Percentiles rank a stretch among this genome's conserved stretches.
These are phyloP conservation scores for Monilinia fructigena DNA, from an alignment of 2,329 filamentous ascomycete genomes.

Conservation along the genomic window DNA sequence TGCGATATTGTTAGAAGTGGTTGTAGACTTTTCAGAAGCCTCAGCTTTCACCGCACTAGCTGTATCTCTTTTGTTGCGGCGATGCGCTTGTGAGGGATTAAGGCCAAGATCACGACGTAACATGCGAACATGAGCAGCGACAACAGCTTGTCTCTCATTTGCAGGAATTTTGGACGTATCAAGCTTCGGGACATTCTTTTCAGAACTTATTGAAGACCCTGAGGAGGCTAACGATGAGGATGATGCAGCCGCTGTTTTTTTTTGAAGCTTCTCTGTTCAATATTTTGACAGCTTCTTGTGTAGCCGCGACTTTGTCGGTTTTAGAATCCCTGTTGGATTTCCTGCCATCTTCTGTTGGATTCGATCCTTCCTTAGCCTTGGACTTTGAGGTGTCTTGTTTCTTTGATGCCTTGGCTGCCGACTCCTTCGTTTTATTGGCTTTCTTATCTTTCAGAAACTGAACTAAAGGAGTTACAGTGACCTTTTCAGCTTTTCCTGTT, in stretches of 20 bases:
- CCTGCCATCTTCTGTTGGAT: constrained; percentile 47
- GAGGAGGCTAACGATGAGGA: constrained; percentile 23
- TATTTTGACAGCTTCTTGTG: constrained; percentile 62
- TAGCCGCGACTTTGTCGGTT: constrained; percentile 56
- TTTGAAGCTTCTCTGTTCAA: constrained; percentile 58
- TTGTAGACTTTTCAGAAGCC: constrained; percentile 28
- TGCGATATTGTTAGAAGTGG: constrained; percentile 19
- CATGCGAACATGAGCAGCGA: constrained; percentile 62
- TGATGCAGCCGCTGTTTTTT: constrained; percentile 47
- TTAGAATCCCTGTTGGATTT: constrained; percentile 62
- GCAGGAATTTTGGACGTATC: constrained; percentile 48
- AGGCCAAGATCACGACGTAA: constrained; percentile 65
- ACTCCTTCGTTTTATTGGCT: constrained; percentile 65
- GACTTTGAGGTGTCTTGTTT: constrained; percentile 51
- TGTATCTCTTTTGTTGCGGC: constrained; percentile 57
- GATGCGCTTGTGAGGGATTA: constrained; percentile 60
- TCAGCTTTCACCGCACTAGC: constrained; percentile 38
- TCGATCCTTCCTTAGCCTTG: constrained; percentile 51
- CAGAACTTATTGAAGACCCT: constrained; percentile 24
- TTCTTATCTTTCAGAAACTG: constrained; percentile 92
- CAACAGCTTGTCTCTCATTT: constrained; percentile 45
- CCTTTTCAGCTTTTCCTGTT: constrained; percentile 49
- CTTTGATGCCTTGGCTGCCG: constrained; percentile 51
- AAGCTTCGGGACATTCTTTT: constrained; percentile 48
- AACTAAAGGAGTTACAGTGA: constrained; percentile 82